Evolutionary conservation across 2,329 filamentous ascomycete genomes (phyloP).

Genomic region (Cercospora janseana): DNA sequence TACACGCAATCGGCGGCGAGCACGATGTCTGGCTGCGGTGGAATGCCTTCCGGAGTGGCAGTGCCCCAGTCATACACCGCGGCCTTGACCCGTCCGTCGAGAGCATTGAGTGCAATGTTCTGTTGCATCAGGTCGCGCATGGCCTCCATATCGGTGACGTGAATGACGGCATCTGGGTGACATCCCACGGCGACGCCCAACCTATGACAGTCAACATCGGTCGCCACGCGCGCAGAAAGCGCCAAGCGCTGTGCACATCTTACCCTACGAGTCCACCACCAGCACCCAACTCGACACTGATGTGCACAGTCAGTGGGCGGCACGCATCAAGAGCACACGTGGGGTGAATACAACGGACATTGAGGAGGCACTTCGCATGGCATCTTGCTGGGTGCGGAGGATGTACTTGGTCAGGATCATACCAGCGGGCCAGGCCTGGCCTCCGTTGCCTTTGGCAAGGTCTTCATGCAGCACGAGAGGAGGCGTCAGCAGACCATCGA

Average conservation of each 20-base stretch:
- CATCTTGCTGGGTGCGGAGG: slow-evolving; percentile 67
- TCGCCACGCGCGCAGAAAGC: neutral
- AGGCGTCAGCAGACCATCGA: slow-evolving; percentile 68
- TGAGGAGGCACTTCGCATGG: slow-evolving; percentile 63
- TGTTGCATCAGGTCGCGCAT: slow-evolving; percentile 84
- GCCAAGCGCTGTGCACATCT: slow-evolving; percentile 14
- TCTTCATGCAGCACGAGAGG: slow-evolving; percentile 81
- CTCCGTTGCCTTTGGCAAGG: slow-evolving; percentile 82
- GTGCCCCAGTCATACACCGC: slow-evolving; percentile 75
- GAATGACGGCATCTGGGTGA: slow-evolving; percentile 56
- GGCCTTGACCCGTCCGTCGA: slow-evolving; percentile 63
- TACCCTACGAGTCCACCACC: slow-evolving; percentile 81
- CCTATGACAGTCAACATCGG: slow-evolving; percentile 34
- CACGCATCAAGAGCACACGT: slow-evolving; percentile 1
- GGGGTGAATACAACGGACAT: slow-evolving; percentile 59
- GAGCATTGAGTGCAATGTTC: slow-evolving; percentile 79
- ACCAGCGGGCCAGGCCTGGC: slow-evolving; percentile 91
- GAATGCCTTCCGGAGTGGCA: slow-evolving; percentile 41
- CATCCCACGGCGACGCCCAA: slow-evolving; percentile 60
- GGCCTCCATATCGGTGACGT: slow-evolving; percentile 81
- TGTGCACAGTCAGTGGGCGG: slow-evolving; percentile 20
- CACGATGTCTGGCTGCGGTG: slow-evolving; percentile 68
- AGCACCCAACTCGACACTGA: slow-evolving; percentile 84
- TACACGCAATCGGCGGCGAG: slow-evolving; percentile 97
- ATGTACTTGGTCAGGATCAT: slow-evolving; percentile 85